Evolutionary conservation across 2,329 filamentous ascomycete species (phyloP).

Genomic region (Fusarium papillatum): DNA sequence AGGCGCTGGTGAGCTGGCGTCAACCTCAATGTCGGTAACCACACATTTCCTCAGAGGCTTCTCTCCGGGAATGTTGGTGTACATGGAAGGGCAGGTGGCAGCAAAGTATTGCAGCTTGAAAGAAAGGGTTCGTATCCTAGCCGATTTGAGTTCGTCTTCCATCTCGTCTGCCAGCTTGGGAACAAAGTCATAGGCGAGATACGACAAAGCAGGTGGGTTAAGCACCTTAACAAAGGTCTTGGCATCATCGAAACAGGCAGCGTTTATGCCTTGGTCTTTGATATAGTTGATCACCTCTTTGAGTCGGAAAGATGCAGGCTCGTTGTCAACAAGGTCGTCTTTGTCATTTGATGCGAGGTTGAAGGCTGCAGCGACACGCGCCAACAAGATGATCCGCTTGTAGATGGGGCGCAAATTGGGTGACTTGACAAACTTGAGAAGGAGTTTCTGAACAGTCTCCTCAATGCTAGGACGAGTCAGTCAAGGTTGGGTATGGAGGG

Average conservation of each 20-base stretch:
- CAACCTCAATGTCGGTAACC: constrained; percentile 39
- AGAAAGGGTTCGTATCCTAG: constrained; percentile 50
- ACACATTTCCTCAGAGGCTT: constrained; percentile 40
- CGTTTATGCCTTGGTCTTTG: constrained; percentile 50
- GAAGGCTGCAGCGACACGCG: constrained; percentile 54
- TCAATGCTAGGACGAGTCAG: constrained; percentile 43
- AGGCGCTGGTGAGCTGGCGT: constrained; percentile 29
- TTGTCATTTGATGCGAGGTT: constrained; percentile 46
- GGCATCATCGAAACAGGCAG: constrained; percentile 62
- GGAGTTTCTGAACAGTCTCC: constrained; percentile 45
- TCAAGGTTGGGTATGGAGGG: not conserved
- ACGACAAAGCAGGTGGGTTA: constrained; percentile 53
- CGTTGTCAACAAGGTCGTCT: constrained; percentile 44
- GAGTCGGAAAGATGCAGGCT: constrained; percentile 48
- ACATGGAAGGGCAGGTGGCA: constrained; percentile 52
- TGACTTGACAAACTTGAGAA: constrained; percentile 47
- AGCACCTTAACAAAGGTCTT: constrained; percentile 60
- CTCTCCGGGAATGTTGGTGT: constrained; percentile 32
- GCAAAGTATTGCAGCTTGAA: constrained; percentile 61
- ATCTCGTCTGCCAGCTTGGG: constrained; percentile 47
- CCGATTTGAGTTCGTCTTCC: constrained; percentile 37
- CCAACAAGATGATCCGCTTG: constrained; percentile 54
- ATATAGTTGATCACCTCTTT: constrained; percentile 53
- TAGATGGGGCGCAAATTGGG: constrained; percentile 53
- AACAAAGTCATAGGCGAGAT: constrained; percentile 55